Evolutionary conservation across 2,329 filamentous ascomycete genomes (phyloP), one percentile per base, ranked within the genome.

Genomic region (Fulvia fulva): DNA sequence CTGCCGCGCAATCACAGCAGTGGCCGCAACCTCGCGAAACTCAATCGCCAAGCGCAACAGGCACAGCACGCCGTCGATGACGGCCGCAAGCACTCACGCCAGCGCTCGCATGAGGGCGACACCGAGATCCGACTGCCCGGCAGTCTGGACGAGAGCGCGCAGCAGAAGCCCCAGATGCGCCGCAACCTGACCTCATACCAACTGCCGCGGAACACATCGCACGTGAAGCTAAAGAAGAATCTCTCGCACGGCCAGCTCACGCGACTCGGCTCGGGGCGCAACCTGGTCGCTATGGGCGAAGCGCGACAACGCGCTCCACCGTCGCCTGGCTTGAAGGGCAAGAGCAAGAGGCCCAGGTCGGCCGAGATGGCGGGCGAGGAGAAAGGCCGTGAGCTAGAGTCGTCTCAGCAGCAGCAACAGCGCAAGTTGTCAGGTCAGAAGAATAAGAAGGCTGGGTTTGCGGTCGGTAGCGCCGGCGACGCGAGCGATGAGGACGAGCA

Each of bases 221-320:
- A 67, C 47, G 65, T 66, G 51, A 72, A 72, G 63, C 61, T 72
- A 56, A 72, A 72, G 68, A 72, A 71, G 65, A 72, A 72, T 60
- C 70, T 75, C 58, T 78, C 76, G 26, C 78, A 78, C 67, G 75
- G 77, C 16, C 76, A 79, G 58, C 71, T 80, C 52, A 70, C 75
- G 32, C 71, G 76, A 19, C 68, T 75, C 53, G 70, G 69, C 21
- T 74, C 72, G 7, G 67, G 70, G 3, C 76, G 76, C 67, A 74
- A 74, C 57, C 60, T 75, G 26, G 66, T 71, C 32, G 62, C 57
- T 6, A 49, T 68, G 56, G 56, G 32, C 37, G 37, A 53, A 37
- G 45, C 55, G 23, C 56, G 57, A 21, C 60, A 66, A 28, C 63
- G 62, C 55, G 62, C 66, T 8, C 67, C 67, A 11, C 62, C 63